phyloP scores from a whole-genome alignment of 108 stramenopile species.

The Nitzschia putrida region DNA sequence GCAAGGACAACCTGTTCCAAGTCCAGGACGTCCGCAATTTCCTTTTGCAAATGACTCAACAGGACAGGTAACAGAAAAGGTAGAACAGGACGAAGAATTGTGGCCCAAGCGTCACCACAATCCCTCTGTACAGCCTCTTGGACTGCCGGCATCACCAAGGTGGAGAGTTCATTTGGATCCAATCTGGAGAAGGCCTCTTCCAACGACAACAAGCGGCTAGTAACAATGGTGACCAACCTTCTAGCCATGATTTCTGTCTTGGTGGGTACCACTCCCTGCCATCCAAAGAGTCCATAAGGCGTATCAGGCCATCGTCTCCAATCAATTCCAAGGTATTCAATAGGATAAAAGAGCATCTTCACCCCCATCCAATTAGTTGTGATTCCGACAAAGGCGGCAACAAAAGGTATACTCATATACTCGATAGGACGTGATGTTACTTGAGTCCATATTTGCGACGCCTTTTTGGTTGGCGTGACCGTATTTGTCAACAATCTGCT shows the following conservation, averaged over 20 bases:
- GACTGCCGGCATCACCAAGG: slow-evolving; percentile 52
- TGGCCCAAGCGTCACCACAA: slow-evolving; percentile 34
- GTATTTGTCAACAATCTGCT: too few relatives aligned
- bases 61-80: slow-evolving; percentile 54
- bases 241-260: slow-evolving; percentile 80
- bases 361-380: slow-evolving; percentile 41
- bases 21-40: slow-evolving; percentile 71
- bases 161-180: slow-evolving; percentile 51
- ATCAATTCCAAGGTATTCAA: slow-evolving; percentile 61
- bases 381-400: slow-evolving; percentile 73
- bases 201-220: slow-evolving; percentile 53
- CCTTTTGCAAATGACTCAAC: slow-evolving; percentile 49
- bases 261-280: slow-evolving; percentile 84
- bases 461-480: not conserved
- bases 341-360: slow-evolving; percentile 73
- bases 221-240: slow-evolving; percentile 69
- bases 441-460: slow-evolving; percentile 9
- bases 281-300: slow-evolving; percentile 74
- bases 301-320: slow-evolving; percentile 52
- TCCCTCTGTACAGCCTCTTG: slow-evolving; percentile 47
- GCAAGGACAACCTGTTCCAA: slow-evolving; percentile 59
- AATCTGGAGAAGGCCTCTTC: slow-evolving; percentile 69
- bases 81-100: slow-evolving; percentile 48
- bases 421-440: slow-evolving; percentile 37
- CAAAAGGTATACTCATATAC: slow-evolving; percentile 68